Base-by-base conservation (phyloP, 2,329 filamentous ascomycete genomes). In the Alternaria conjuncta region DNA sequence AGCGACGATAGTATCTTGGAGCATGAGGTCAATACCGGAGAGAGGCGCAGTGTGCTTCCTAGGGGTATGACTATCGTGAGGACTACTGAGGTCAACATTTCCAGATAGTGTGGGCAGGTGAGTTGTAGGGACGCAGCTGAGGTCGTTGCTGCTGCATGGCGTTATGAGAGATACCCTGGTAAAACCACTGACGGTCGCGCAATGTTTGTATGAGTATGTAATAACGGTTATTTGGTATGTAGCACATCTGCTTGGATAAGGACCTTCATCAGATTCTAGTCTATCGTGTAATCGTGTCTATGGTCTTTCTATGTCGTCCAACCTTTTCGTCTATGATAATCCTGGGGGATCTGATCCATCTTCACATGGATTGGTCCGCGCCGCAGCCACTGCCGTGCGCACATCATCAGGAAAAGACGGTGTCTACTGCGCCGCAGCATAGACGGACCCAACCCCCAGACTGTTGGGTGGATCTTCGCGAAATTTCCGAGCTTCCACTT, bases 81-180 rank as follows among this genome's bases (percentile, higher is more conserved):
- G 56, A 73, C 70, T 5, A 71, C 68, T 20, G 70, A 70, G 47
- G 70, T 73, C 3, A 63, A 58, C 57, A 56, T 72, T 25, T 56
- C 60, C 13, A 54, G 64, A 23, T 64, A 51, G 55, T 18, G n/a
- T 60, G 25, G 18, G 4, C 15, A 11, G 12, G 25, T 13, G 10
- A 51, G 10, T 21, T 25, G 10, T 30, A 20, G 3, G 44, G 28
- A 12, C 4, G 13, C 20, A n/a, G 13, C 6, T 15, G 13, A 21
- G 6, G 13, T 21, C 5, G 12, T 53, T 12, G 12, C 18, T 36
- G 9, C 49, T 7, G 2, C n/a, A 32, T 13, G 43, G 50, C 9
- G 3, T n/a, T 47, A 44, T 18, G 56, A 50, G 18, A 60, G 51
- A 55, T 49, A 46, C 46, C 41, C 41, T 45, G 8, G 20, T n/a